These are phyloP conservation scores for Camelina hispida DNA, from an alignment of 345 rosid species.

Conservation along the genomic window DNA sequence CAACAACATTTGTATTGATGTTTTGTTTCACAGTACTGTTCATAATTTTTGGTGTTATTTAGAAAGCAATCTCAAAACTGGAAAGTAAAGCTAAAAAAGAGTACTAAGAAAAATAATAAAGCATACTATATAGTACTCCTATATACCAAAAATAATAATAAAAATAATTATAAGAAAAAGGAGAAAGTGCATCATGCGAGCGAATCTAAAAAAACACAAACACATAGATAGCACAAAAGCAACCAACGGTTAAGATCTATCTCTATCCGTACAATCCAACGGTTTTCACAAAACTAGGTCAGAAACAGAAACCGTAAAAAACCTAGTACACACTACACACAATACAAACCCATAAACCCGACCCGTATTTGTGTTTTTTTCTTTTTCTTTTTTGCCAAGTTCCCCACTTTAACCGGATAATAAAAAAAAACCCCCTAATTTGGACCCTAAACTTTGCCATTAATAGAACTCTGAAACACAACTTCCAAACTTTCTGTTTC, in stretches of 20 bases:
- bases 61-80: too few species aligned
- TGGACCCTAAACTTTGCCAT: slow-evolving; percentile 42
- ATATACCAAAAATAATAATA: not conserved
- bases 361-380: slow-evolving; percentile 9
- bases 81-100: not conserved
- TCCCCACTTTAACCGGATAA: slow-evolving; percentile 28
- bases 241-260: slow-evolving; percentile 15
- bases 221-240: not conserved
- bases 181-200: not conserved
- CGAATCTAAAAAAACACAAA: not conserved
- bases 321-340: not conserved
- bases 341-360: slow-evolving; percentile 24
- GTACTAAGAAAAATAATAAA: not conserved
- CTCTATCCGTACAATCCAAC: slow-evolving; percentile 30
- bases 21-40: too few species aligned
- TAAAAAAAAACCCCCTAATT: slow-evolving; percentile 32
- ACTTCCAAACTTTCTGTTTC: slow-evolving; percentile 8
- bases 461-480: slow-evolving; percentile 26
- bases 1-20: too few species aligned
- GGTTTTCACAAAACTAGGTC: slow-evolving; percentile 36
- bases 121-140: too few species aligned
- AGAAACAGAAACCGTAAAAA: not conserved
- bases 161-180: not conserved
- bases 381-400: not conserved
- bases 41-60: too few species aligned